phyloP scores from a whole-genome alignment of 768 basidiomycete species.

The Baorangia bicolor region DNA sequence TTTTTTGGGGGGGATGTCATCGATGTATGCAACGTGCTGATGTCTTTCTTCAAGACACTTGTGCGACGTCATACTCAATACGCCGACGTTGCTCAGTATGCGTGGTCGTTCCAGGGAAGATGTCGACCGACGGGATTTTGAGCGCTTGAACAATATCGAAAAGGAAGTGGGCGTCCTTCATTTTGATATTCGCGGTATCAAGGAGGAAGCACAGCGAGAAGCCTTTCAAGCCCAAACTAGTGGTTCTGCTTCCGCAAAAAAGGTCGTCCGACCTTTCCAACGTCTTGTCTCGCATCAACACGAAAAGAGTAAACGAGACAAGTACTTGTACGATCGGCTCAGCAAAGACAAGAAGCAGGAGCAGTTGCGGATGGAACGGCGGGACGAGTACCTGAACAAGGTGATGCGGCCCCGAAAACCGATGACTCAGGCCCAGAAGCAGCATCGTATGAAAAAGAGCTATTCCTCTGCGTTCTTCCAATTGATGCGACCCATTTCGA shows the following conservation, averaged over 20 bases:
- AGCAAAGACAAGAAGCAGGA: conserved; percentile 76
- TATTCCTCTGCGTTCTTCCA: conserved; percentile 80
- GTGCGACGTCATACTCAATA: conserved; percentile 59
- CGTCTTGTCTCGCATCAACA: conserved; percentile 61
- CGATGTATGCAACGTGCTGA: conserved; percentile 8
- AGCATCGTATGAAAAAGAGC: conserved; percentile 85
- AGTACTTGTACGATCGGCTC: conserved; percentile 62
- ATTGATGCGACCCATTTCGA: conserved; percentile 87
- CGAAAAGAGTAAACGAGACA: conserved; percentile 82
- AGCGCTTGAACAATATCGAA: conserved; percentile 74
- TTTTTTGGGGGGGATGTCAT: not conserved
- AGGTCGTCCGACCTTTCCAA: conserved; percentile 64
- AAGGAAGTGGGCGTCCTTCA: conserved; percentile 58
- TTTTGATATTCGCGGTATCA: conserved; percentile 71
- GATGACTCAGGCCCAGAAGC: conserved; percentile 56
- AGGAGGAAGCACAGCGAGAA: conserved; percentile 74
- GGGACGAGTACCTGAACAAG: conserved; percentile 72
- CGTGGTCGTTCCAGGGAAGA: conserved; percentile 52
- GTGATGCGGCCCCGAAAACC: conserved; percentile 64
- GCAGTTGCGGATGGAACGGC: conserved; percentile 67
- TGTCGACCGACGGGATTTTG: conserved; percentile 64
- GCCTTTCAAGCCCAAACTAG: conserved; percentile 43
- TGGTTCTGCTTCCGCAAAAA: conserved; percentile 50
- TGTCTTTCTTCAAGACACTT: conserved; percentile 51
- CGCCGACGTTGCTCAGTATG: conserved; percentile 43